Evolutionary conservation across 352 stramenopile species (phyloP).

Genomic region (Pythium aristosporum): DNA sequence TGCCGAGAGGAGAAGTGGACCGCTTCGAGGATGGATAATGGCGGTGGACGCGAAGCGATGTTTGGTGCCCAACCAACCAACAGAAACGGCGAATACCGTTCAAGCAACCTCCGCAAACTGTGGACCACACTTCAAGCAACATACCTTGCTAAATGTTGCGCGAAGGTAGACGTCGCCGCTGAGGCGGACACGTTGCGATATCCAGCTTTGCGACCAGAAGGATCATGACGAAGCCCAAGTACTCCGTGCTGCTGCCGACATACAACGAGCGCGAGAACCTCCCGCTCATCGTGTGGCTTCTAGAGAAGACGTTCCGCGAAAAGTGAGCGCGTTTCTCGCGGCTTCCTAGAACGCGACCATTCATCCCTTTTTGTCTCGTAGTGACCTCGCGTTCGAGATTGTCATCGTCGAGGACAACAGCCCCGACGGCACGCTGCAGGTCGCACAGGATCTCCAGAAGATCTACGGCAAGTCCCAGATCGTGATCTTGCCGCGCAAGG

Average conservation of each 20-base stretch:
- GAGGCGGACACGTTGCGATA: neutral
- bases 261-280: slow-evolving; percentile 99
- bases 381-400: slow-evolving; percentile 93
- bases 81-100: neutral
- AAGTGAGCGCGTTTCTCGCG: slow-evolving; percentile 42
- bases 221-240: slow-evolving; percentile 49
- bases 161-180: neutral
- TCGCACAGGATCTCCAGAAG: slow-evolving; percentile 89
- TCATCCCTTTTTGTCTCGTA: slow-evolving; percentile 23
- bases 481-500: slow-evolving; percentile 92
- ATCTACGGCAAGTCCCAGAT: slow-evolving; percentile 92
- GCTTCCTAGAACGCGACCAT: neutral
- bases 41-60: slow-evolving; percentile 6
- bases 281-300: slow-evolving; percentile 96
- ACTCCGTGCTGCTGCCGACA: slow-evolving; percentile 96
- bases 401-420: slow-evolving; percentile 98
- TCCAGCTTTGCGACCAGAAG: neutral
- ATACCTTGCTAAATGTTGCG: slow-evolving; percentile 5
- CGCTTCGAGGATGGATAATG: slow-evolving; percentile 1
- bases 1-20: neutral
- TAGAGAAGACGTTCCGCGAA: slow-evolving; percentile 93
- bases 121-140: slow-evolving; percentile 7
- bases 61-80: slow-evolving; percentile 12
- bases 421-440: slow-evolving; percentile 95
- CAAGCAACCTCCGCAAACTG: slow-evolving; percentile 2